These are phyloP conservation scores for Lentinus tigrinus DNA, from an alignment of 768 basidiomycete genomes.

Conservation along the genomic window DNA sequence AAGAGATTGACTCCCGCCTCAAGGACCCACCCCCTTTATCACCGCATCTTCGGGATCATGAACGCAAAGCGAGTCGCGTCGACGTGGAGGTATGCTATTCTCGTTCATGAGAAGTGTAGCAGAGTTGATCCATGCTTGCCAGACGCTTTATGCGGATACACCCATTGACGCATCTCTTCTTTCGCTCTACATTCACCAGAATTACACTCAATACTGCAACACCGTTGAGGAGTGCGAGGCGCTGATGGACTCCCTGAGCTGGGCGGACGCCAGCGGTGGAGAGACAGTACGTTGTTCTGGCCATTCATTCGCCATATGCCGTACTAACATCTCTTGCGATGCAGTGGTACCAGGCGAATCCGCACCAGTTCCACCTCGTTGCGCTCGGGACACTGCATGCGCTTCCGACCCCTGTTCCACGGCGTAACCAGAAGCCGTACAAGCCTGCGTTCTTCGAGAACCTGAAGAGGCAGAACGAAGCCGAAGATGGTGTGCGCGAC, in stretches of 20 bases:
- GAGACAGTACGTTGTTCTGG: conserved; percentile 47
- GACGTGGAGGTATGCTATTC: conserved; percentile 59
- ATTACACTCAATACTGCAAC: conserved; percentile 82
- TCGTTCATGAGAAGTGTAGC: not conserved
- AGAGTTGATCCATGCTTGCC: too few relatives aligned
- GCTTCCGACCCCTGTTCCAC: conserved; percentile 81
- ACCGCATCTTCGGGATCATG: conserved; percentile 53
- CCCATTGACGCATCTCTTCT: conserved; percentile 91
- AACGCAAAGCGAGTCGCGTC: conserved; percentile 69
- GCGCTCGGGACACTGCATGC: conserved; percentile 83
- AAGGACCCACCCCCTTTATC: conserved; percentile 60
- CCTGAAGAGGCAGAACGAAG: conserved; percentile 55
- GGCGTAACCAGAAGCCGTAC: conserved; percentile 76
- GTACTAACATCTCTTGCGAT: not conserved
- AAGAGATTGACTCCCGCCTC: conserved; percentile 52
- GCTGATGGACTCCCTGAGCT: conserved; percentile 74
- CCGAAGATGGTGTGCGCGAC: conserved; percentile 56
- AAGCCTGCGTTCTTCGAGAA: conserved; percentile 86
- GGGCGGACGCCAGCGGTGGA: conserved; percentile 67
- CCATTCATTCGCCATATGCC: not conserved
- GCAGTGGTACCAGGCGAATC: conserved; percentile 68
- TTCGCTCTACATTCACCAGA: conserved; percentile 91
- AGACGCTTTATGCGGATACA: conserved; percentile 78
- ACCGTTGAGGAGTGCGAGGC: conserved; percentile 72
- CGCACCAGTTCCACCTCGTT: conserved; percentile 84